Evolutionary conservation across 1,284 basidiomycete species (phyloP), one percentile per base, ranked within the genome.

Genomic region (Rhodofomes roseus): DNA sequence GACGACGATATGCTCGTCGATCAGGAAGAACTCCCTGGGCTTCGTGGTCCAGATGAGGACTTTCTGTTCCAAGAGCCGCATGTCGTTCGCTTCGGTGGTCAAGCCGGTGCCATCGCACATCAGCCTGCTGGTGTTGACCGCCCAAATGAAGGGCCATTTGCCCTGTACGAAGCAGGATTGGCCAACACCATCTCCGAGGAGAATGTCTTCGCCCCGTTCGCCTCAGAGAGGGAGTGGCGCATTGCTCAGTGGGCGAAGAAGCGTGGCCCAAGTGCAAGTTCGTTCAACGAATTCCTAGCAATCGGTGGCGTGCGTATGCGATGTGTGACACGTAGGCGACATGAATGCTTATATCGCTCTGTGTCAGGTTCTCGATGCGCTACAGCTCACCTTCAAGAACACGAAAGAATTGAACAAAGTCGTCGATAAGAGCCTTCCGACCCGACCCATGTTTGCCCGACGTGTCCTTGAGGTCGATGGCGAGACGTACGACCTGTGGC

Each of bases 351-450:
- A 34, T 34, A 4, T 5, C 11, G 31, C 5, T 34, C 4, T 34
- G 31, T 4, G 31, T 11, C 23, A 51, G 48, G 48, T 51, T 29
- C 31, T 2, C 60, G 5, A 9, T 14, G 5, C 9, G 4, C 56
- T 77, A 0, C 69, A 62, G 0, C 62, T 76, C 0, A 72, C 70
- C 0, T 76, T 61, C 66, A 68, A 66, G 41, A 72, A 68, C 41
- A 43, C 66, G 1, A 56, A 55, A 0, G 67, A 72, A 31, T 66
- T 76, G 9, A 72, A 76, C 43, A 52, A 60, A 6, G 69, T 74
- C 4, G 70, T 76, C 8, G 72, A 76, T 57, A 18, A 60, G 55
- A 31, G 65, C 12, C 50, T 73, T 75, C 16, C 77, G 0, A 16
- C 52, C 1, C 61, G 63, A 1, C 67, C 68, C 0, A 22, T n/a